Base-by-base conservation (phyloP, 2,329 filamentous ascomycete genomes). In the Claviceps arundinis region DNA sequence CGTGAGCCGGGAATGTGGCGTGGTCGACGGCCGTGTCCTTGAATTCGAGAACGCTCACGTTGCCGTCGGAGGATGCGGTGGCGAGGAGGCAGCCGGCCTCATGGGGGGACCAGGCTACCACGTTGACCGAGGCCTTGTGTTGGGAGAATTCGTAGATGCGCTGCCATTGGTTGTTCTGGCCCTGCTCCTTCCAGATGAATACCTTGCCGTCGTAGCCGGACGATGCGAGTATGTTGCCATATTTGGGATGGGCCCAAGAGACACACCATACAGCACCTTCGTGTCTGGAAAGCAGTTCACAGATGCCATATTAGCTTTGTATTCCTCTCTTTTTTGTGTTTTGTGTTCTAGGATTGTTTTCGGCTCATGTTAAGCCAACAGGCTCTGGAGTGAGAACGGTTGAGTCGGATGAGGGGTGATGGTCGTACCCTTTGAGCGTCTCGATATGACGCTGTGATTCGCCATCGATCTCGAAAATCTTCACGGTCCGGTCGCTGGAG, bases 241-340 rank as follows among this genome's bases (percentile, higher is more conserved):
- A 97, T 68, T 98, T 97, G 57, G 93, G 93, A 66, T 98, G 93
- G 48, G 91, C 90, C 93, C 93, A 98, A 61, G 90, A 86, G 54
- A 97, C 88, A 68, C 88, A 95, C 93, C 93, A 98, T 54, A 98
- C 91, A 38, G 93, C 89, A 57, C 91, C 91, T 70, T 98, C 93
- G 67, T 98, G 93, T 59, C 91, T 95, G 62, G 9, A 34, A 26
- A 49, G 26, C 24, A 26, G 7, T 47, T 37, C 5, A 51, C 22
- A 34, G 13, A 34, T 22, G 43, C 49, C 43, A 9, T 16, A 44
- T 56, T 56, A 60, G 59, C 54, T 24, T 55, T 47, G 44, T 48
- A 40, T 46, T 17, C 19, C 13, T 30, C 11, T 26, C 22, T 6
- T 16, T 30, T 16, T 7, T 41, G 11, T 40, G 3, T 2, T 43